phyloP scores from a whole-genome alignment of 2,329 filamentous ascomycete species.

The Aspergillus sp. region DNA sequence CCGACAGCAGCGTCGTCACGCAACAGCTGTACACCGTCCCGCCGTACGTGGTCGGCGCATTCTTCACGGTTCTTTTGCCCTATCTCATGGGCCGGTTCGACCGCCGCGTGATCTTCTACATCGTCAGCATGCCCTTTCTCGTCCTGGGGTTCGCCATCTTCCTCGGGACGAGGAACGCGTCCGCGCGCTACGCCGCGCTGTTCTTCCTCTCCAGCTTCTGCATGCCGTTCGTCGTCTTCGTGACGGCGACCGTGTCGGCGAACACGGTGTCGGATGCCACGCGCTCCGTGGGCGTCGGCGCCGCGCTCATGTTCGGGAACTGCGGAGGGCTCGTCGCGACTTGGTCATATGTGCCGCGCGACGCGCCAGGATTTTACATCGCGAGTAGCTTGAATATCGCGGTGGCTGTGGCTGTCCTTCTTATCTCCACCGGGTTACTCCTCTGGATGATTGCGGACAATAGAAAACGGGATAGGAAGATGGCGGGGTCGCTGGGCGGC shows the following conservation, averaged over 20 bases:
- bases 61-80: conserved; percentile 63
- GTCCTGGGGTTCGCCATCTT: conserved; percentile 72
- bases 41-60: conserved; percentile 65
- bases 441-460: conserved; percentile 65
- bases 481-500: conserved; percentile 53
- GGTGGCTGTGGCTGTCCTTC: conserved; percentile 54
- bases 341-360: conserved; percentile 63
- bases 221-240: conserved; percentile 63
- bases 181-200: conserved; percentile 65
- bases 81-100: conserved; percentile 62
- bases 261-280: conserved; percentile 72
- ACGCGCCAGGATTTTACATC: conserved; percentile 65
- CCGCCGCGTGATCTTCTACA: conserved; percentile 59
- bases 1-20: conserved; percentile 53
- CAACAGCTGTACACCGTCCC: conserved; percentile 71
- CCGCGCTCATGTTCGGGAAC: conserved; percentile 70
- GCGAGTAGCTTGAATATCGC: conserved; percentile 70
- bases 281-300: conserved; percentile 63
- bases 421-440: conserved; percentile 50
- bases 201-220: conserved; percentile 66
- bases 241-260: conserved; percentile 65
- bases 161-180: conserved; percentile 52
- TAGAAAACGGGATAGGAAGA: conserved; percentile 53
- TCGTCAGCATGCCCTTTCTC: conserved; percentile 58
- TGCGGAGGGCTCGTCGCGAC: conserved; percentile 66